A percentile compares a stretch with the other conserved stretches of the same genome.
phyloP scores from a whole-genome alignment of 768 basidiomycete species.

The Symmetrospora coprosmae region DNA sequence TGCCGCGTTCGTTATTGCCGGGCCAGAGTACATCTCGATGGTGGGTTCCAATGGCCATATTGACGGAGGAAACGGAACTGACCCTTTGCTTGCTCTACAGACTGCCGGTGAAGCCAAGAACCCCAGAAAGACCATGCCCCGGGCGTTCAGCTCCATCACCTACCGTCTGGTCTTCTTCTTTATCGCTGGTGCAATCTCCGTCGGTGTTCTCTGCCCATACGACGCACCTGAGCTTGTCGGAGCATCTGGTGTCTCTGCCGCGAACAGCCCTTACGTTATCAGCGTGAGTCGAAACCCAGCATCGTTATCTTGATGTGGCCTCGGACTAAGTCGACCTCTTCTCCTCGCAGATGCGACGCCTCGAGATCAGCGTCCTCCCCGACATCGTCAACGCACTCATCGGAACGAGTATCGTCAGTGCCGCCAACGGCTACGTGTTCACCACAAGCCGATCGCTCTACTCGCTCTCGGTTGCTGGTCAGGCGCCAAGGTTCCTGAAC shows the following conservation, averaged over 20 bases:
- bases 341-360: conserved; percentile 33
- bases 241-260: not conserved
- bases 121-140: conserved; percentile 41
- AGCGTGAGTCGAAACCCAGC: conserved; percentile 45
- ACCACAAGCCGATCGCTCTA: conserved; percentile 32
- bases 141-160: conserved; percentile 44
- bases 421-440: conserved; percentile 34
- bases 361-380: conserved; percentile 25
- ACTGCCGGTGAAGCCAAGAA: conserved; percentile 40
- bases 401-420: conserved; percentile 19
- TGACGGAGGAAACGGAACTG: too few species aligned
- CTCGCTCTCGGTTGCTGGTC: conserved; percentile 33
- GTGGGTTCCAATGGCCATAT: too few species aligned
- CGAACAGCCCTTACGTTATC: conserved; percentile 57
- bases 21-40: conserved; percentile 24
- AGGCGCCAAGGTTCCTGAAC: conserved; percentile 34
- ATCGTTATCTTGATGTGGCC: too few species aligned
- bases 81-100: too few species aligned
- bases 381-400: conserved; percentile 23
- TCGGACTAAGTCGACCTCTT: too few species aligned
- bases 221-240: conserved; percentile 43
- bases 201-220: conserved; percentile 70
- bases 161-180: conserved; percentile 38
- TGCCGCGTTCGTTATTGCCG: conserved; percentile 18
- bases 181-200: conserved; percentile 51